Base-by-base conservation (phyloP, 805 yeast species). In the Kodamaea sagamina region DNA sequence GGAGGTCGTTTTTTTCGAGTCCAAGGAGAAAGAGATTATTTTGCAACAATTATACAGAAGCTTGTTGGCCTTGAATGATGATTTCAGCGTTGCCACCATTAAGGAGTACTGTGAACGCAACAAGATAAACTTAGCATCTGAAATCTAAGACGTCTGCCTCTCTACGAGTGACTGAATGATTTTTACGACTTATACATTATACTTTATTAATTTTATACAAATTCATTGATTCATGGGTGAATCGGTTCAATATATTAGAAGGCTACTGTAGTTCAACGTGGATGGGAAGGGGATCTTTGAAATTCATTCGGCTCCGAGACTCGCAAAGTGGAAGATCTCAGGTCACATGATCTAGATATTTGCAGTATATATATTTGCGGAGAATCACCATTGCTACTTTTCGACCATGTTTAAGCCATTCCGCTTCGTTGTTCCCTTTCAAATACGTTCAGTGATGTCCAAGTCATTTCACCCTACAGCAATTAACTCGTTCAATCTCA, bases 401-500 rank as follows among this genome's bases (percentile, higher is more conserved):
- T n/a, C n/a, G n/a, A n/a, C n/a, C n/a, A n/a, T n/a, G n/a, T n/a
- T n/a, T n/a, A n/a, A n/a, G n/a, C n/a, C n/a, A n/a, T n/a, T n/a
- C n/a, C n/a, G n/a, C n/a, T n/a, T n/a, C n/a, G n/a, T n/a, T n/a
- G n/a, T n/a, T n/a, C n/a, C n/a, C n/a, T n/a, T n/a, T n/a, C n/a
- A n/a, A n/a, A n/a, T n/a, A n/a, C n/a, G n/a, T n/a, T n/a, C n/a
- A n/a, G n/a, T n/a, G n/a, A n/a, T n/a, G 41, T 32, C 48, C n/a
- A 45, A 41, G 34, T 12, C 39, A 31, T 61, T 63, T 17, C 57
- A 66, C 43, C 15, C 64, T 7, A 65, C 67, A 2, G 78, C 84
- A 1, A 55, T 74, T 28, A 58, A 58, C 25, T 70, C 84, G 0
- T 81, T 75, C 69, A 68, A 77, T 49, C 38, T 66, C 15, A 81